Percentiles rank a stretch among this genome's conserved stretches.
Evolutionary conservation across 805 yeast species (phyloP).

Genomic region (Cyberlindnera subsufficiens): DNA sequence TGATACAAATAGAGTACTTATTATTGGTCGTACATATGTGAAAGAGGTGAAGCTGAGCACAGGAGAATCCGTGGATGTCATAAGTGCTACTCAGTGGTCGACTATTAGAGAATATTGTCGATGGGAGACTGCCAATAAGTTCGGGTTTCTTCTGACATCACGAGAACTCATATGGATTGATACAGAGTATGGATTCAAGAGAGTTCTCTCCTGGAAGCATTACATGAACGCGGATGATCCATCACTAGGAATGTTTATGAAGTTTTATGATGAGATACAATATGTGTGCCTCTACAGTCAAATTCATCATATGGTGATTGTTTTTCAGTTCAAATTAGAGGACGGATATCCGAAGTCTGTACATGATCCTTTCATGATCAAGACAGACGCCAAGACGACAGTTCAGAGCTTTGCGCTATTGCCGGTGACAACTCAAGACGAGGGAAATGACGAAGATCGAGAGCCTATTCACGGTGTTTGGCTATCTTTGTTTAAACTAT

Average conservation of each 20-base stretch:
- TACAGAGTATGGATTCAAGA: conserved; percentile 29
- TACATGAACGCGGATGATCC: conserved; percentile 49
- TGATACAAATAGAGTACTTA: conserved; percentile 23
- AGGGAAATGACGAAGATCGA: conserved; percentile 2
- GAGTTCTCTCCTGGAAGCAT: conserved; percentile 72
- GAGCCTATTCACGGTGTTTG: conserved; percentile 1
- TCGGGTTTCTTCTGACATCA: conserved; percentile 55
- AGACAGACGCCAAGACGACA: conserved; percentile 1
- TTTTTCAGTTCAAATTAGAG: conserved; percentile 30
- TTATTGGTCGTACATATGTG: conserved; percentile 40
- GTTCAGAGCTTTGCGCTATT: conserved; percentile 1
- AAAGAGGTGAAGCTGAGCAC: conserved; percentile 25
- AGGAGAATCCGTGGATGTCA: conserved; percentile 25
- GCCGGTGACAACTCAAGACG: conserved; percentile 1
- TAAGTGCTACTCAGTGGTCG: conserved; percentile 24
- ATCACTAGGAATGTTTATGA: conserved; percentile 37
- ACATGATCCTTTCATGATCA: conserved; percentile 30
- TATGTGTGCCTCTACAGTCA: conserved; percentile 25
- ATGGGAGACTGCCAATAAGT: conserved; percentile 24
- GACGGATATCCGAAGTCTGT: conserved; percentile 31
- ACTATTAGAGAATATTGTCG: conserved; percentile 36
- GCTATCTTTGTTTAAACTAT: conserved; percentile 3
- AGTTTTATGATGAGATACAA: conserved; percentile 17
- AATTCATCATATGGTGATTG: conserved; percentile 25
- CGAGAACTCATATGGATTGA: conserved; percentile 55